A percentile compares a stretch with the other conserved stretches of the same genome.
Evolutionary conservation across 176 grass and related monocot species (phyloP).

Genomic region (Oryza rufipogon): DNA sequence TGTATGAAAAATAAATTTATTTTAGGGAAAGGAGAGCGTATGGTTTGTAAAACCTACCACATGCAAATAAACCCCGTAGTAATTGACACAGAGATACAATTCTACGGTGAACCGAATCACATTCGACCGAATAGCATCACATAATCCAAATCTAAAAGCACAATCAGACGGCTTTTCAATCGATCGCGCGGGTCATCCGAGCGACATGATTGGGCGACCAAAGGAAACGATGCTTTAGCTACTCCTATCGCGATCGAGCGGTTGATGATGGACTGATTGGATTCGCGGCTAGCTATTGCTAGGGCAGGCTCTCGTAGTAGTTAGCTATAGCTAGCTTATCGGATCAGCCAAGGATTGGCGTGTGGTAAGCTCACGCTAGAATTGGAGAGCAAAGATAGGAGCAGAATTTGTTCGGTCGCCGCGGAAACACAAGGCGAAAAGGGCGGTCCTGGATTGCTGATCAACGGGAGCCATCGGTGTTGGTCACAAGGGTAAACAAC

Average conservation of each 20-base stretch:
- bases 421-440: background rate
- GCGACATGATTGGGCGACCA: slow-evolving; percentile 11
- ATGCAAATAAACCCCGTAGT: too few relatives aligned
- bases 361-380: background rate
- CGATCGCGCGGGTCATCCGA: too few relatives aligned
- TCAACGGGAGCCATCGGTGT: slow-evolving; percentile 20
- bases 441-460: background rate
- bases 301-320: background rate
- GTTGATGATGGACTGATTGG: slow-evolving; percentile 6
- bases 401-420: slow-evolving; percentile 34
- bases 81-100: too few relatives aligned
- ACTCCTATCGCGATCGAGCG: background rate
- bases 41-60: too few relatives aligned
- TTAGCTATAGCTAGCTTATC: background rate
- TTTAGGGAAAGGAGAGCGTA: too few relatives aligned
- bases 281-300: slow-evolving; percentile 22
- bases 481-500: slow-evolving; percentile 25
- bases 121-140: background rate
- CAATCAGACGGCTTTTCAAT: background rate
- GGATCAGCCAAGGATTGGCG: slow-evolving; percentile 20
- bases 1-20: too few relatives aligned
- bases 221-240: background rate
- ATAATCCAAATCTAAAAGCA: background rate
- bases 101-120: too few relatives aligned
- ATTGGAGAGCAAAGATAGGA: background rate